Percentiles rank a stretch among this genome's conserved stretches.
These are phyloP conservation scores for Hygrophorus pudorinus DNA, from an alignment of 768 basidiomycete genomes.

Conservation along the genomic window DNA sequence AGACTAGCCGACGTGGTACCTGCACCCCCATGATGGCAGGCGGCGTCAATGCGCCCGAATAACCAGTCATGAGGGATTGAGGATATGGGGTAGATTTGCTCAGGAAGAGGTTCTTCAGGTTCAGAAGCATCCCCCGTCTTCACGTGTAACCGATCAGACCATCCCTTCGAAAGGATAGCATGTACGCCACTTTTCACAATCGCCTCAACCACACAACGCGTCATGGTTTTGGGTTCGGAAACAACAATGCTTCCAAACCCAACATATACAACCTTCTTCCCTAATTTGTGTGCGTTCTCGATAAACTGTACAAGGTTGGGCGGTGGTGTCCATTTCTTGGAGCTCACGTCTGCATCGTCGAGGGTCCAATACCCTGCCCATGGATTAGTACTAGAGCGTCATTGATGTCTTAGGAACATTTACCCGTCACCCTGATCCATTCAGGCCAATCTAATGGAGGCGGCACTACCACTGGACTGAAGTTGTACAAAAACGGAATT, in stretches of 20 bases:
- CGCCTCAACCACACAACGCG: slow-evolving; percentile 82
- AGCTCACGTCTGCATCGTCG: slow-evolving; percentile 81
- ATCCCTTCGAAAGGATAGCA: slow-evolving; percentile 94
- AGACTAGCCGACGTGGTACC: slow-evolving; percentile 94
- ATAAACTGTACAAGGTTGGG: slow-evolving; percentile 75
- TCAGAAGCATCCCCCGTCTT: slow-evolving; percentile 54
- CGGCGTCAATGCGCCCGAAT: slow-evolving; percentile 89
- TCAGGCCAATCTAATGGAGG: slow-evolving; percentile 98
- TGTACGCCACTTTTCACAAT: slow-evolving; percentile 78
- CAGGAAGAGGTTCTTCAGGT: slow-evolving; percentile 59
- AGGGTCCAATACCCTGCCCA: slow-evolving; percentile 90
- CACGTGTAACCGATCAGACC: slow-evolving; percentile 82
- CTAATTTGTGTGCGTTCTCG: slow-evolving; percentile 56
- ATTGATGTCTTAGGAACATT: slow-evolving; percentile 4
- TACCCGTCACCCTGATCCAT: slow-evolving; percentile 92
- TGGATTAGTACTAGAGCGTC: neutral
- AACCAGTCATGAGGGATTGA: slow-evolving; percentile 96
- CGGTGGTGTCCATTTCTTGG: slow-evolving; percentile 86
- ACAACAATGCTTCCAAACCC: slow-evolving; percentile 98
- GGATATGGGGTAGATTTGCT: slow-evolving; percentile 73
- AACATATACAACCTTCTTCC: slow-evolving; percentile 93
- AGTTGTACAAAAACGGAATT: slow-evolving; percentile 97
- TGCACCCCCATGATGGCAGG: slow-evolving; percentile 96
- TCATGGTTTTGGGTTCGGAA: slow-evolving; percentile 89
- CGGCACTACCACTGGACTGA: slow-evolving; percentile 84